phyloP scores from a whole-genome alignment of 202 grass and related monocot species.

The Zizania palustris region DNA sequence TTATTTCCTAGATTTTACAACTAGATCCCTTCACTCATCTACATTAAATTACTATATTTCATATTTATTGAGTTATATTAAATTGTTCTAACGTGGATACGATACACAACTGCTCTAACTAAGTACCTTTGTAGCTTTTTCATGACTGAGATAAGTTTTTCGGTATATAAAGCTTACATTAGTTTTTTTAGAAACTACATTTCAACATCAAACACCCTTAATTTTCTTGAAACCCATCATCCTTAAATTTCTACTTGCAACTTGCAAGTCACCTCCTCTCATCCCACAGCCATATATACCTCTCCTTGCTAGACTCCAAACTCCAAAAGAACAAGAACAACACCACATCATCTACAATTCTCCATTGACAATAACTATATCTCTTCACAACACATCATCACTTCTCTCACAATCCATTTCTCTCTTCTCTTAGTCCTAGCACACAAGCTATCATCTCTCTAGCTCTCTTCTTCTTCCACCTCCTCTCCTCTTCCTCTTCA shows the following conservation, averaged over 20 bases:
- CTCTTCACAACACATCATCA: neutral
- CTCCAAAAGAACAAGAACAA: neutral
- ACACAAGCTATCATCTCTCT: neutral
- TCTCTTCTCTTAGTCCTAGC: neutral
- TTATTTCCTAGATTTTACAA: no score
- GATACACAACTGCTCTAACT: no score
- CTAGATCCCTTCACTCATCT: no score
- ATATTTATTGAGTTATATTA: no score
- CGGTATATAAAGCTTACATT: no score
- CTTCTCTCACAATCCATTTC: neutral
- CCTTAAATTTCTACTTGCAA: neutral
- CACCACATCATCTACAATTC: neutral
- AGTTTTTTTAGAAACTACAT: neutral
- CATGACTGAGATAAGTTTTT: no score
- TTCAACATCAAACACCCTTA: neutral
- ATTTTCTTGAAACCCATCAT: neutral
- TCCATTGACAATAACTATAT: neutral
- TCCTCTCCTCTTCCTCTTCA: neutral
- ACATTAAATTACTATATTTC: no score
- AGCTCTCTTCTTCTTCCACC: neutral
- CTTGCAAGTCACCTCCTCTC: neutral
- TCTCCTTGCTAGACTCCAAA: neutral
- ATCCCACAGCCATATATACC: neutral
- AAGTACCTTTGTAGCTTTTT: no score
- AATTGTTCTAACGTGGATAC: no score